Conservation (phyloP, 768 basidiomycete genomes). For the Termitomyces sp. region DNA sequence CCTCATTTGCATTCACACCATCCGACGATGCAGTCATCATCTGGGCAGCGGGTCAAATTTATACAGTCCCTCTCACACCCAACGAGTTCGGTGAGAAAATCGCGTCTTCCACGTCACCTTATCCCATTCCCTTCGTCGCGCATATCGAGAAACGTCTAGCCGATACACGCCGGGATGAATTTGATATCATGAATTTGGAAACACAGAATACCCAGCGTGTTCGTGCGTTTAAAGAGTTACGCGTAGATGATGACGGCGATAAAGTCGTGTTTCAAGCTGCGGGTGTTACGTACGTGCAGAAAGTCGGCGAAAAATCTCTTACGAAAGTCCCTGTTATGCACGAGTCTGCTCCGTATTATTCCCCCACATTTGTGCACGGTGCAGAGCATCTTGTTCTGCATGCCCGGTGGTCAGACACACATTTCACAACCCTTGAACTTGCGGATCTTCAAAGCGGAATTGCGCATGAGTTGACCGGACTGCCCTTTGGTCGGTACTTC, state of each 20-base stretch:
- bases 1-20: slow-evolving; percentile 68
- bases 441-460: slow-evolving; percentile 44
- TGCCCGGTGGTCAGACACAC: slow-evolving; percentile 62
- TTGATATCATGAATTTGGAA: slow-evolving; percentile 52
- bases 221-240: slow-evolving; percentile 58
- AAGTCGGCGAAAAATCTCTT: slow-evolving; percentile 29
- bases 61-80: slow-evolving; percentile 51
- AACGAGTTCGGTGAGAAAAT: slow-evolving; percentile 54
- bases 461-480: slow-evolving; percentile 47
- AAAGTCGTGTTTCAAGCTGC: slow-evolving; percentile 66
- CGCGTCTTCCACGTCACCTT: slow-evolving; percentile 34
- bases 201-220: slow-evolving; percentile 52
- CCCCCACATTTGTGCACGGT: slow-evolving; percentile 61
- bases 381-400: slow-evolving; percentile 53
- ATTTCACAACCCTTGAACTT: slow-evolving; percentile 64
- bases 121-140: slow-evolving; percentile 55
- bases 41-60: slow-evolving; percentile 73
- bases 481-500: slow-evolving; percentile 65
- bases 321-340: slow-evolving; percentile 47
- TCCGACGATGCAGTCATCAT: slow-evolving; percentile 58
- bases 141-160: slow-evolving; percentile 64
- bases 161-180: slow-evolving; percentile 48
- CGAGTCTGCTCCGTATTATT: slow-evolving; percentile 52
- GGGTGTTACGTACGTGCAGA: slow-evolving; percentile 52
- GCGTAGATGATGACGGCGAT: slow-evolving; percentile 50